phyloP scores from a whole-genome alignment of 768 basidiomycete genomes.

The Hortiboletus campestris region DNA sequence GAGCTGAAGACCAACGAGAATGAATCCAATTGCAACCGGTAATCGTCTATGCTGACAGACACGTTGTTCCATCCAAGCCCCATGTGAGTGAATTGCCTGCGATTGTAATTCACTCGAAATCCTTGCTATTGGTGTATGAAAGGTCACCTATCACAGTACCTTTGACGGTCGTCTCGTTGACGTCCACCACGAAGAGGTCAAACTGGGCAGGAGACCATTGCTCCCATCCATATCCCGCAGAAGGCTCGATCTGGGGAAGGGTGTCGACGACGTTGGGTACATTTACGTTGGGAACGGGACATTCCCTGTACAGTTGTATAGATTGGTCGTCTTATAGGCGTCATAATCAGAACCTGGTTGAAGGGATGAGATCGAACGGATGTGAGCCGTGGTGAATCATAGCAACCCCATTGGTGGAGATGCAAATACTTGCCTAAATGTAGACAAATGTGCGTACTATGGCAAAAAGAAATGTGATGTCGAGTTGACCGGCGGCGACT shows the following conservation, averaged over 20 bases:
- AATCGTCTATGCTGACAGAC: slow-evolving; percentile 7
- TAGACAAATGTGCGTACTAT: too few relatives aligned
- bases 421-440: too few relatives aligned
- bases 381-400: too few relatives aligned
- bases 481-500: too few relatives aligned
- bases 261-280: slow-evolving; percentile 13
- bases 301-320: slow-evolving; percentile 19
- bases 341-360: slow-evolving; percentile 15
- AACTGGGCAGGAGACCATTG: slow-evolving; percentile 12
- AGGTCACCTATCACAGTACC: not conserved
- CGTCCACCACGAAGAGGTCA: slow-evolving; percentile 1
- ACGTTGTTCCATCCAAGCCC: slow-evolving; percentile 10
- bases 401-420: too few relatives aligned
- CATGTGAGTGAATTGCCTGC: slow-evolving; percentile 11
- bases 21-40: slow-evolving; percentile 5
- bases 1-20: slow-evolving; percentile 9
- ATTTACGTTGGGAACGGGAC: slow-evolving; percentile 13
- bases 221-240: slow-evolving; percentile 8
- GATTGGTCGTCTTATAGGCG: slow-evolving; percentile 6
- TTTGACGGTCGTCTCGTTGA: slow-evolving; percentile 11
- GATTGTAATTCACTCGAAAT: slow-evolving; percentile 5
- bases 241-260: slow-evolving; percentile 11
- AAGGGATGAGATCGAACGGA: not conserved
- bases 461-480: too few relatives aligned
- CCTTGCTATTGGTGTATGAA: not conserved